A percentile compares a stretch with the other conserved stretches of the same genome.
phyloP scores from a whole-genome alignment of 148 eudicot species.

The Rhododendron mucronatum region DNA sequence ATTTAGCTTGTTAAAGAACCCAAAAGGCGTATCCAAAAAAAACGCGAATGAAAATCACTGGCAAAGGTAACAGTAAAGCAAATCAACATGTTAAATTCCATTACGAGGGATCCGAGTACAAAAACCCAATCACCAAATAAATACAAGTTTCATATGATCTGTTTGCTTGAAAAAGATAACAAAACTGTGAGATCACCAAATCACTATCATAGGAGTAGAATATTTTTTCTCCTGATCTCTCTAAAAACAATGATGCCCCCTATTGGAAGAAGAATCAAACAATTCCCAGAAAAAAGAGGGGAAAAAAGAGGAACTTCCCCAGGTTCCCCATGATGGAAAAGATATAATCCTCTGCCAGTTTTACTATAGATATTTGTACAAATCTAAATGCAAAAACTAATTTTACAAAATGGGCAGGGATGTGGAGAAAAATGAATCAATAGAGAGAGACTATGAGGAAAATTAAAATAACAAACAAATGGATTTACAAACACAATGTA shows the following conservation, averaged over 20 bases:
- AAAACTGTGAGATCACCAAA: constrained; percentile 11
- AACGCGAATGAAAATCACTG: neutral
- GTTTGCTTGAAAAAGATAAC: neutral
- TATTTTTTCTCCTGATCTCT: neutral
- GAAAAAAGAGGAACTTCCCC: neutral
- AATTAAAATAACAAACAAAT: neutral
- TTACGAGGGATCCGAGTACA: neutral
- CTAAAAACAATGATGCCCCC: constrained; percentile 33
- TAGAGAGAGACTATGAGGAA: neutral
- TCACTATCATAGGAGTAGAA: neutral
- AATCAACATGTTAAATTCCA: neutral
- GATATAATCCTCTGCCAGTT: constrained; percentile 10
- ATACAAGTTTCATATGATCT: constrained; percentile 1
- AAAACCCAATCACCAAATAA: neutral
- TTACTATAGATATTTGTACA: constrained; percentile 16
- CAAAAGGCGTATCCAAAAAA: neutral
- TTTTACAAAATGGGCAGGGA: constrained; percentile 19
- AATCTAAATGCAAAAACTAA: constrained; percentile 8
- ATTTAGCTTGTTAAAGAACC: neutral
- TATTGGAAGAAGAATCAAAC: constrained; percentile 18
- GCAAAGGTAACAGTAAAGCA: neutral
- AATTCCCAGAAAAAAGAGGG: neutral
- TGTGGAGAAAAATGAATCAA: constrained; percentile 5
- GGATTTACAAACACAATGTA: constrained; percentile 18
- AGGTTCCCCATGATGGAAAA: neutral